These are phyloP conservation scores for Mycena citricolor DNA, from an alignment of 1,284 basidiomycete genomes.

Conservation along the genomic window DNA sequence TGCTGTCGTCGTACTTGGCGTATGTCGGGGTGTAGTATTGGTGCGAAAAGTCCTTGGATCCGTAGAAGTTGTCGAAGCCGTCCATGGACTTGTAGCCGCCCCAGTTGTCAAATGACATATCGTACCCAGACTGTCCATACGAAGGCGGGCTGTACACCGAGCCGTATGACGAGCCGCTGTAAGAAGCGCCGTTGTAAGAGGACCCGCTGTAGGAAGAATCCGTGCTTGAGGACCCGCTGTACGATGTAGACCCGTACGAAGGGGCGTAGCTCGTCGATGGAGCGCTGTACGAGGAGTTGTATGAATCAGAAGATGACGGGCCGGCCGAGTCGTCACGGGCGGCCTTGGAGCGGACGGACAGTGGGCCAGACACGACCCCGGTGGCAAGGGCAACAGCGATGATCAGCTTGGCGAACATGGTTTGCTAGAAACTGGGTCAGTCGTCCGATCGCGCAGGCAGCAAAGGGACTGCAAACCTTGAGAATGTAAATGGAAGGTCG, in stretches of 20 bases:
- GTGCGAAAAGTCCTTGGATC: conserved; percentile 38
- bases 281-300: too few relatives aligned
- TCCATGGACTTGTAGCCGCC: conserved; percentile 35
- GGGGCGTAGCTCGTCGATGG: too few relatives aligned
- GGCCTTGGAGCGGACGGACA: conserved; percentile 21
- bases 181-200: background rate
- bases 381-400: conserved; percentile 30
- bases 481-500: conserved; percentile 12
- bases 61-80: conserved; percentile 43
- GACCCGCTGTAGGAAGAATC: background rate
- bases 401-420: conserved; percentile 34
- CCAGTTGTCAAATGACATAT: conserved; percentile 38
- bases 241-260: too few relatives aligned
- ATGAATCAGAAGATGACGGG: too few relatives aligned
- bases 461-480: conserved; percentile 18
- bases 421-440: too few relatives aligned
- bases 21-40: conserved; percentile 33
- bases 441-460: too few relatives aligned
- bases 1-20: conserved; percentile 33
- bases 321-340: too few relatives aligned
- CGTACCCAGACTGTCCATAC: conserved; percentile 1
- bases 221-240: conserved; percentile 3
- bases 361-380: conserved; percentile 26
- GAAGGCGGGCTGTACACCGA: background rate
- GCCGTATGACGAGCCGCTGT: conserved; percentile 16